Evolutionary conservation across 1,139 yeast genomes (phyloP), one percentile per base, ranked within the genome.

Genomic region (Blastobotrys elegans): DNA sequence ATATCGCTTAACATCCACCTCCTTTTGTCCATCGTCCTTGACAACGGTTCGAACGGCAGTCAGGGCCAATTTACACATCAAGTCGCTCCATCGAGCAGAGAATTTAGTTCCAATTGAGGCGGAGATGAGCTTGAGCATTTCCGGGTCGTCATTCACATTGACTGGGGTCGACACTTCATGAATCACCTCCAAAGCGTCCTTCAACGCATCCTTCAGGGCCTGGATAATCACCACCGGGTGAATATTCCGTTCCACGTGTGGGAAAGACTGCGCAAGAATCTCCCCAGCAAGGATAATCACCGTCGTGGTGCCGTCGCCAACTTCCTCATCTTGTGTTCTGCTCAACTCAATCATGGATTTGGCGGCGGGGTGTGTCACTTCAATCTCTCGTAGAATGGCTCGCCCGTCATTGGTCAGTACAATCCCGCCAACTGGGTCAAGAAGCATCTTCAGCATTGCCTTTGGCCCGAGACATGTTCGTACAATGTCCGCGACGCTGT

Each of bases 391-490:
- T 59, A 94, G 74, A 60, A 94, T 94, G 16, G 97, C 89, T 66
- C 90, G 97, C 6, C 99, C 99, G 66, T 94, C 99, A 68, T 94
- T 94, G 49, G 99, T 94, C 57, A 94, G 75, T 17, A 92, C 97
- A 55, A 94, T 86, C 33, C 98, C 98, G 29, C 99, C 99, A 92
- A 92, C 90, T 47, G 98, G 98, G 66, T 94, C 99, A 56, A 94
- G 75, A 50, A 94, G 74, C 98, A 94, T 92, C 72, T 94, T 94
- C 55, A 92, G 78, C 98, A 92, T 92, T 40, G 98, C 98, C 68
- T 90, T 90, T 46, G 99, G 99, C n/a, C 99, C 99, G 52, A 92
- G 76, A 75, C 98, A 94, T 27, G 98, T 92, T 67, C 98, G 79
- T 60, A 94, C 89, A 62, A 94, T 90, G 67, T 92, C 97, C 0